These are phyloP conservation scores for Diaporthe longicolla DNA, from an alignment of 2,329 filamentous ascomycete genomes.

Conservation along the genomic window DNA sequence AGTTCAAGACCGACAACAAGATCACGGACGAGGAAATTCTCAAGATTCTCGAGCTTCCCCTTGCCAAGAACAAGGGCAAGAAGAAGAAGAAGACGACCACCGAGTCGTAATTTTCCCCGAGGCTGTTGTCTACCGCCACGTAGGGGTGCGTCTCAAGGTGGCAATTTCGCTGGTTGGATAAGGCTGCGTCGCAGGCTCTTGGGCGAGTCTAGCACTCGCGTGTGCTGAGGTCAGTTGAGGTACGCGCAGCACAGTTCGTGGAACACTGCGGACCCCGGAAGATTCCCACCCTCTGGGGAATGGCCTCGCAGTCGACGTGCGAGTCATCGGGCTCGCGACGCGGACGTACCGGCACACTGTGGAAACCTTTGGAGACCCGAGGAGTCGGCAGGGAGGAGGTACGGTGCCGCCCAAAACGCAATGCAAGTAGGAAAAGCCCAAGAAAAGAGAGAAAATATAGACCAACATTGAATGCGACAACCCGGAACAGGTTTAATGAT, in stretches of 20 bases:
- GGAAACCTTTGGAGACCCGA: conserved; percentile 22
- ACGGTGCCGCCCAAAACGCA: conserved; percentile 32
- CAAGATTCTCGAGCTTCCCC: conserved; percentile 91
- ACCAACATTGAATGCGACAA: conserved; percentile 30
- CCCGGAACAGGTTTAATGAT: conserved; percentile 21
- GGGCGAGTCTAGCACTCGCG: conserved; percentile 16
- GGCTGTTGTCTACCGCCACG: background rate
- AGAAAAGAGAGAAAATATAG: conserved; percentile 36
- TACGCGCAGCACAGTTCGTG: conserved; percentile 10
- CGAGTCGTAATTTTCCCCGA: conserved; percentile 35
- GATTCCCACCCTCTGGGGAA: background rate
- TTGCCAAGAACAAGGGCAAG: conserved; percentile 89
- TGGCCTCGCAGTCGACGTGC: conserved; percentile 1
- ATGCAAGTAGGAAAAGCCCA: conserved; percentile 33
- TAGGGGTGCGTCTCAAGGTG: background rate
- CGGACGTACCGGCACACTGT: conserved; percentile 15
- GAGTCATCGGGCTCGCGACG: conserved; percentile 18
- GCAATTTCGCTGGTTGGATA: conserved; percentile 22
- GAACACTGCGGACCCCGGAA: background rate
- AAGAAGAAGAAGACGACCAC: conserved; percentile 78
- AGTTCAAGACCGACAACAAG: conserved; percentile 97
- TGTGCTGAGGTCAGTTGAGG: conserved; percentile 3
- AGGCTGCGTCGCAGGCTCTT: conserved; percentile 10
- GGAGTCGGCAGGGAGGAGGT: conserved; percentile 14
- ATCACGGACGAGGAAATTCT: conserved; percentile 96